Percentiles rank a stretch among this genome's conserved stretches.
Evolutionary conservation across 352 stramenopile genomes (phyloP).

Genomic region (Phytophthora capsici): DNA sequence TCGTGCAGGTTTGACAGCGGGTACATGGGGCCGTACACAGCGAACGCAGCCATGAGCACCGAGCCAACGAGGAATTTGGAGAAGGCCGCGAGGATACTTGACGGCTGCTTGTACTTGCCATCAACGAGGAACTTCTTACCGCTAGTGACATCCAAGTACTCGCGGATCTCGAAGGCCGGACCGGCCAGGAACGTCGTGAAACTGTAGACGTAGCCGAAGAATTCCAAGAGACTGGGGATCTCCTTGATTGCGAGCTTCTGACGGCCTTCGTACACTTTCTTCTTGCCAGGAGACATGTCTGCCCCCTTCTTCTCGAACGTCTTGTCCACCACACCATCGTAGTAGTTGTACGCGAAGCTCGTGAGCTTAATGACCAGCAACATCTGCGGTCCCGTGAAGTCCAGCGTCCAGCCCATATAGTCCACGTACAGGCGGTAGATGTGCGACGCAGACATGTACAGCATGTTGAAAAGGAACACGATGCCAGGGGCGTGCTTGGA

Average conservation of each 20-base stretch:
- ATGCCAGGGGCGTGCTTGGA: conserved; percentile 69
- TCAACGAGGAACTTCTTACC: conserved; percentile 66
- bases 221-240: conserved; percentile 93
- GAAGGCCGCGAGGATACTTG: conserved; percentile 75
- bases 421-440: conserved; percentile 96
- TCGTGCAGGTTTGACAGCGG: conserved; percentile 61
- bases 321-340: conserved; percentile 90
- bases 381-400: conserved; percentile 92
- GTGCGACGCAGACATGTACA: conserved; percentile 92
- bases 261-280: conserved; percentile 45
- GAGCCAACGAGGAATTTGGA: conserved; percentile 80
- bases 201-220: conserved; percentile 97
- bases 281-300: conserved; percentile 20
- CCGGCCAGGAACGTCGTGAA: conserved; percentile 96
- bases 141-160: conserved; percentile 88
- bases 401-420: conserved; percentile 93
- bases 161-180: conserved; percentile 95
- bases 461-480: conserved; percentile 95
- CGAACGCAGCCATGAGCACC: conserved; percentile 65
- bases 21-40: conserved; percentile 54
- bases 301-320: conserved; percentile 41
- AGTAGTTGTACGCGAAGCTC: conserved; percentile 98
- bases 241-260: conserved; percentile 75
- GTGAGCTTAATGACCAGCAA: conserved; percentile 98
- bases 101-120: conserved; percentile 52